Conservation (phyloP, 208 protist species). For the Leptomonas seymouri region DNA sequence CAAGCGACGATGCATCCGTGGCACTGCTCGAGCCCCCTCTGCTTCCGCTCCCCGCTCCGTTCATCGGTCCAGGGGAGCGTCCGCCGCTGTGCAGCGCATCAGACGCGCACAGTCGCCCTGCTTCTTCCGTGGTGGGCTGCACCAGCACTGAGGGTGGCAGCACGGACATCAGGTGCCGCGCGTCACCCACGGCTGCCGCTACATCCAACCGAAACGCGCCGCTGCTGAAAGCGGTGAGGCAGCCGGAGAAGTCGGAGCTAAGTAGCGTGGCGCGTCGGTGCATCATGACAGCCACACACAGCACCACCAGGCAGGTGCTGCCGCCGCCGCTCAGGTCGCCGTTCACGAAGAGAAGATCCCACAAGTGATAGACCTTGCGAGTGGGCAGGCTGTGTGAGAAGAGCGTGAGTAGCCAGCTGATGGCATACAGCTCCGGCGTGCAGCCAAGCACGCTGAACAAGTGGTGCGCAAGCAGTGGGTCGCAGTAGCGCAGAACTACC, state of each 20-base stretch:
- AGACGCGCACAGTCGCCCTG: not conserved
- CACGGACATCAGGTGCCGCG: constrained; percentile 38
- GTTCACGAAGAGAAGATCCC: constrained; percentile 89
- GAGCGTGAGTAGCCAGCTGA: constrained; percentile 95
- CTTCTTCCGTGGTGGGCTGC: constrained; percentile 2
- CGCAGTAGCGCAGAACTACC: constrained; percentile 78
- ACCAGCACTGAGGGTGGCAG: constrained; percentile 42
- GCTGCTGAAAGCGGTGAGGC: constrained; percentile 48
- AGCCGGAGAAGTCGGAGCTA: constrained; percentile 50
- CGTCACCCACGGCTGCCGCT: constrained; percentile 36
- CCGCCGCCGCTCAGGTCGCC: not conserved
- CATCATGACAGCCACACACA: constrained; percentile 48
- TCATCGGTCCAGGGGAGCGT: not conserved
- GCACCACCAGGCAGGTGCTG: constrained; percentile 35
- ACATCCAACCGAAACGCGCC: constrained; percentile 36
- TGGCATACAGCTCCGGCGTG: constrained; percentile 93
- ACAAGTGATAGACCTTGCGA: constrained; percentile 90
- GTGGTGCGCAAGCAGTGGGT: constrained; percentile 91
- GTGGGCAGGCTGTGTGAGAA: constrained; percentile 87
- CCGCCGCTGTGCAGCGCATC: not conserved
- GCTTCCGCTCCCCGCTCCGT: not conserved
- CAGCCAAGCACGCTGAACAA: constrained; percentile 82
- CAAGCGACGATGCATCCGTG: not conserved
- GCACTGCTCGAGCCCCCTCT: no score
- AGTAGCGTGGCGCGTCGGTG: constrained; percentile 47